A percentile compares a stretch with the other conserved stretches of the same genome.
Conservation (phyloP, 495 filamentous ascomycete genomes). For the Trichoderma erinaceum region DNA sequence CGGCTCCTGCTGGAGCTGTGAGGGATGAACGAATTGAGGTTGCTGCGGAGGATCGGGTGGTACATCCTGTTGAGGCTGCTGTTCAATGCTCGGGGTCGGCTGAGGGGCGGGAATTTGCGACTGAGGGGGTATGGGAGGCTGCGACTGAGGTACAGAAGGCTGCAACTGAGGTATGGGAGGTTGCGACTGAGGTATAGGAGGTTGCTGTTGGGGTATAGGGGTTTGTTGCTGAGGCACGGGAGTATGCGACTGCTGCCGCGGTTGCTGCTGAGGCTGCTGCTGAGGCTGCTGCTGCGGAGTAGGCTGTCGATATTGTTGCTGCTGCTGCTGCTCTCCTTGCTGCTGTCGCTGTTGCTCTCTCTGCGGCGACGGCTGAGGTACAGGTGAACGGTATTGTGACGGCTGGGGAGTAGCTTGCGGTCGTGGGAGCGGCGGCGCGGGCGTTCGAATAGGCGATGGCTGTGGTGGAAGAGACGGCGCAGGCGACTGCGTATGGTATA, state of each 20-base stretch:
- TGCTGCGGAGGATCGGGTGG: slow-evolving; percentile 14
- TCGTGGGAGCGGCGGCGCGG: slow-evolving; percentile 20
- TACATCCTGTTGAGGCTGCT: slow-evolving; percentile 16
- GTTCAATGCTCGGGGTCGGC: neutral
- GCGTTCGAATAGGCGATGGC: slow-evolving; percentile 16
- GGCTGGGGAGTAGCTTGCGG: slow-evolving; percentile 15
- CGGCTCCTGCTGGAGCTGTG: slow-evolving; percentile 7
- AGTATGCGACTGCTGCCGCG: slow-evolving; percentile 16
- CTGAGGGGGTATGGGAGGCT: neutral
- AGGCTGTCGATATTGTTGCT: slow-evolving; percentile 22
- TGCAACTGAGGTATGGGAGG: slow-evolving; percentile 17
- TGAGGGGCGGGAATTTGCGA: neutral
- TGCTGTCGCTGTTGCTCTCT: neutral
- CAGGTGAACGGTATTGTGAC: slow-evolving; percentile 18
- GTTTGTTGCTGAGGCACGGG: neutral
- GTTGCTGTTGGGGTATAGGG: slow-evolving; percentile 18
- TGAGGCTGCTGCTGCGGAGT: slow-evolving; percentile 13
- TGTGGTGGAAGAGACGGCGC: slow-evolving; percentile 17
- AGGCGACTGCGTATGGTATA: slow-evolving; percentile 21
- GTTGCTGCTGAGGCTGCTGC: slow-evolving; percentile 18
- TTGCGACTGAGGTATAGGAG: slow-evolving; percentile 8
- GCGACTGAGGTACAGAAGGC: slow-evolving; percentile 9
- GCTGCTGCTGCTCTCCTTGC: slow-evolving; percentile 19
- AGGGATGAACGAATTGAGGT: neutral
- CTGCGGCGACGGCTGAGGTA: neutral